A percentile compares a stretch with the other conserved stretches of the same genome.
phyloP scores from a whole-genome alignment of 352 stramenopile genomes.

The Globisporangium nagaii region DNA sequence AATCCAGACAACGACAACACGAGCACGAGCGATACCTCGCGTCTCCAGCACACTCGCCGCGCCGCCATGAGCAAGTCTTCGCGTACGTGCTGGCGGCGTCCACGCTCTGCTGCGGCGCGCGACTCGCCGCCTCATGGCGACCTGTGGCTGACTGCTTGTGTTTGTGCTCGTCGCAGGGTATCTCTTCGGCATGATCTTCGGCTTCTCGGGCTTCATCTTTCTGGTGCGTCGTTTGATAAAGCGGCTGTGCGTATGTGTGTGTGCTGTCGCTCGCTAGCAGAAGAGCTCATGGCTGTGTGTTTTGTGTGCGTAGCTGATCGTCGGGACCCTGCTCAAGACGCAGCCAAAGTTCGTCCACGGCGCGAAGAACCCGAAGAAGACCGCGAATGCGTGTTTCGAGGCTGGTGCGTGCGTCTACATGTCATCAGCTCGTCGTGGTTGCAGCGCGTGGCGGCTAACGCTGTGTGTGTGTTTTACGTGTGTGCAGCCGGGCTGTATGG shows the following conservation, averaged over 20 bases:
- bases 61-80: constrained; percentile 13
- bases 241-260: background rate
- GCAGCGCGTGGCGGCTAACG: background rate
- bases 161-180: constrained; percentile 31
- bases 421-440: background rate
- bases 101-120: background rate
- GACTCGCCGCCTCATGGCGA: no score
- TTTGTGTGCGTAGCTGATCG: constrained; percentile 37
- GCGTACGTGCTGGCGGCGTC: constrained; percentile 2
- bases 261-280: no score
- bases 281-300: constrained; percentile 3
- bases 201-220: constrained; percentile 75
- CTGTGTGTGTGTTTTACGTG: background rate
- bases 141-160: background rate
- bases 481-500: constrained; percentile 49
- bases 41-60: no score
- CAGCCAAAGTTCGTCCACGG: constrained; percentile 69
- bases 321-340: constrained; percentile 68
- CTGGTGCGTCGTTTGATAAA: constrained; percentile 27
- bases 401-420: constrained; percentile 44
- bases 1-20: no score
- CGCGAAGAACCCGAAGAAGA: constrained; percentile 67
- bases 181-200: constrained; percentile 74
- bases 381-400: constrained; percentile 71
- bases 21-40: no score